A percentile compares a stretch with the other conserved stretches of the same genome.
phyloP scores from a whole-genome alignment of 2,329 filamentous ascomycete species.

The Aquanectria penicillioides region DNA sequence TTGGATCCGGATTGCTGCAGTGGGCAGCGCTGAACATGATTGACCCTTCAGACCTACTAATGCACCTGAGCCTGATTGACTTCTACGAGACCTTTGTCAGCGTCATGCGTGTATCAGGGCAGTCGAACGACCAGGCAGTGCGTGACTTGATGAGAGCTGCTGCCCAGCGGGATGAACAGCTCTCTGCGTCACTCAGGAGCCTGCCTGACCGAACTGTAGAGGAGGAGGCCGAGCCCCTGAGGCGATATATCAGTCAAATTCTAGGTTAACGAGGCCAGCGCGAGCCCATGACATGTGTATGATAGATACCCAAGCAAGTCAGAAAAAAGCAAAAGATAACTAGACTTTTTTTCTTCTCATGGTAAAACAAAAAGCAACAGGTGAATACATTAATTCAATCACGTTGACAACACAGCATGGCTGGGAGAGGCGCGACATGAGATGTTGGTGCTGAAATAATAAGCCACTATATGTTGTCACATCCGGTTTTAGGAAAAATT shows the following conservation, averaged over 20 bases:
- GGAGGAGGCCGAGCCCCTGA: constrained; percentile 60
- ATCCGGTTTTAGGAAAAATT: constrained; percentile 21
- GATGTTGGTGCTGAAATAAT: not conserved
- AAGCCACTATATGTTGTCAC: constrained; percentile 34
- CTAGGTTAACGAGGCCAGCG: constrained; percentile 33
- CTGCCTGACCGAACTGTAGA: constrained; percentile 61
- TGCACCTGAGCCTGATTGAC: constrained; percentile 62
- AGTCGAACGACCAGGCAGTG: constrained; percentile 49
- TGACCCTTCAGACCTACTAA: constrained; percentile 58
- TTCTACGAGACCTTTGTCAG: constrained; percentile 63
- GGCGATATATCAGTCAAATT: constrained; percentile 55
- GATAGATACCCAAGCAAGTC: constrained; percentile 33
- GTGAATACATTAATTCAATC: not conserved
- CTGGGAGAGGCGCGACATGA: too few species aligned
- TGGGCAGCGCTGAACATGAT: constrained; percentile 64
- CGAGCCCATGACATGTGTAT: not conserved
- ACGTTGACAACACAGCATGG: not conserved
- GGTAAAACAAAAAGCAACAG: not conserved
- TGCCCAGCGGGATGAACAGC: constrained; percentile 48
- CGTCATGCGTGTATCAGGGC: constrained; percentile 55
- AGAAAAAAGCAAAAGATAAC: not conserved
- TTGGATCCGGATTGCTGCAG: constrained; percentile 56
- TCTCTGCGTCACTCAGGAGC: constrained; percentile 51
- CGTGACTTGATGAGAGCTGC: constrained; percentile 55
- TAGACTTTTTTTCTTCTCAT: not conserved